These are phyloP conservation scores for Candida caryicola DNA, from an alignment of 805 yeast genomes.

Conservation along the genomic window DNA sequence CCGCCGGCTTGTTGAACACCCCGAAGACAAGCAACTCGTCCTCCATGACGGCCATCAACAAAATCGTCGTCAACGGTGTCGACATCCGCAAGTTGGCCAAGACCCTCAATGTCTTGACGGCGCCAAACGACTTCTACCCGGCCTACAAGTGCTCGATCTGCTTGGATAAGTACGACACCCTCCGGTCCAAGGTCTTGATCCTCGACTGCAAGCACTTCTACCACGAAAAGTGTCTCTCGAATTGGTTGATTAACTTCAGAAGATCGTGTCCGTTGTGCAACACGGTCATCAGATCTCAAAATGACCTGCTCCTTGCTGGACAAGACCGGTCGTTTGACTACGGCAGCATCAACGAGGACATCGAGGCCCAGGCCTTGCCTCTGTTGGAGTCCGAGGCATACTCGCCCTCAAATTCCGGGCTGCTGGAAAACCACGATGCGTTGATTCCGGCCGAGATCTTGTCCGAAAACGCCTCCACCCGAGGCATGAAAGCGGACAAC, in stretches of 20 bases:
- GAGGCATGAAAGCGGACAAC: neutral
- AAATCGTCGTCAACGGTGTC: conserved; percentile 14
- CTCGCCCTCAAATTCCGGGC: conserved; percentile 2
- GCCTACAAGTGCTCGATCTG: conserved; percentile 61
- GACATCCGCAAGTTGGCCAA: conserved; percentile 21
- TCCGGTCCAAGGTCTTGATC: conserved; percentile 46
- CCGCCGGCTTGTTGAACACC: conserved; percentile 3
- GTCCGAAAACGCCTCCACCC: neutral
- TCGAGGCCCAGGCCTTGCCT: conserved; percentile 7
- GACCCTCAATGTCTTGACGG: conserved; percentile 18
- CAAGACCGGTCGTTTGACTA: conserved; percentile 14
- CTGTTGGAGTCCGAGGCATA: neutral
- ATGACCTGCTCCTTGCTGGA: conserved; percentile 15
- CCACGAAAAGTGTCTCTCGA: conserved; percentile 55
- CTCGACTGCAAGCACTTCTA: conserved; percentile 62
- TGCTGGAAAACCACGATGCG: conserved; percentile 1
- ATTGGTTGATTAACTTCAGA: conserved; percentile 56
- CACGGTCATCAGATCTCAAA: neutral
- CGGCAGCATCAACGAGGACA: conserved; percentile 20
- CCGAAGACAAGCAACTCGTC: conserved; percentile 12
- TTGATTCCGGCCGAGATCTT: neutral
- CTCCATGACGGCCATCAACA: conserved; percentile 5
- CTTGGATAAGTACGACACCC: conserved; percentile 49
- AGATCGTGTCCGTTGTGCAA: conserved; percentile 62
- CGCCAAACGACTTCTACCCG: conserved; percentile 35